phyloP scores from a whole-genome alignment of 2,329 filamentous ascomycete species.

The Dissoconium aciculare region DNA sequence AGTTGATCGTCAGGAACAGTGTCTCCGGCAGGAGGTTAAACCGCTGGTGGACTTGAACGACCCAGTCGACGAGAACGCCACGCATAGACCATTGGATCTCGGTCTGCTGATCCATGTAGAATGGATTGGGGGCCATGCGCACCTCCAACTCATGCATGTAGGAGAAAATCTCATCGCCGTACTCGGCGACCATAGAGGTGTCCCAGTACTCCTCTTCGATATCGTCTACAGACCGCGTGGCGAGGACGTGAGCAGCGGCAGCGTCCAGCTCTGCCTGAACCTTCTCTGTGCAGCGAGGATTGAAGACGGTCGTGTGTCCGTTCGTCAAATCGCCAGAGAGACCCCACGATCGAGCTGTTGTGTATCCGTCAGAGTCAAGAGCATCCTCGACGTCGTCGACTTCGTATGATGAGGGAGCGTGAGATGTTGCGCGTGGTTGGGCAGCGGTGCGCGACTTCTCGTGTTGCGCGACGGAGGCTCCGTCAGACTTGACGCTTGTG shows the following conservation, averaged over 20 bases:
- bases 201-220: slow-evolving; percentile 83
- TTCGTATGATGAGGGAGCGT: slow-evolving; percentile 4
- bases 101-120: slow-evolving; percentile 90
- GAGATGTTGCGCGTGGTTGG: slow-evolving; percentile 2
- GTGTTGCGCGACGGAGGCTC: not conserved
- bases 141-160: slow-evolving; percentile 85
- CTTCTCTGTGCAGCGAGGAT: slow-evolving; percentile 47
- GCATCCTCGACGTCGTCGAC: slow-evolving; percentile 42
- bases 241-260: slow-evolving; percentile 51
- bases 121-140: slow-evolving; percentile 68
- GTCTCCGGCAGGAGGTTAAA: slow-evolving; percentile 89
- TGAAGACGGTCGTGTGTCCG: slow-evolving; percentile 52
- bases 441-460: too few species aligned
- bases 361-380: slow-evolving; percentile 56
- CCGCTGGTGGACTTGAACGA: slow-evolving; percentile 86
- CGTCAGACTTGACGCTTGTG: not conserved
- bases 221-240: slow-evolving; percentile 53
- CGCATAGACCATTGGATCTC: slow-evolving; percentile 99
- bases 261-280: slow-evolving; percentile 57
- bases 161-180: slow-evolving; percentile 84
- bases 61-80: slow-evolving; percentile 91
- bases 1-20: slow-evolving; percentile 87
- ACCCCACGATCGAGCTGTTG: slow-evolving; percentile 63
- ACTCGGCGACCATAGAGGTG: slow-evolving; percentile 94
- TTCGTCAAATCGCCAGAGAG: slow-evolving; percentile 55